Evolutionary conservation across 805 yeast genomes (phyloP).

Genomic region (Kuraishia ogatae): DNA sequence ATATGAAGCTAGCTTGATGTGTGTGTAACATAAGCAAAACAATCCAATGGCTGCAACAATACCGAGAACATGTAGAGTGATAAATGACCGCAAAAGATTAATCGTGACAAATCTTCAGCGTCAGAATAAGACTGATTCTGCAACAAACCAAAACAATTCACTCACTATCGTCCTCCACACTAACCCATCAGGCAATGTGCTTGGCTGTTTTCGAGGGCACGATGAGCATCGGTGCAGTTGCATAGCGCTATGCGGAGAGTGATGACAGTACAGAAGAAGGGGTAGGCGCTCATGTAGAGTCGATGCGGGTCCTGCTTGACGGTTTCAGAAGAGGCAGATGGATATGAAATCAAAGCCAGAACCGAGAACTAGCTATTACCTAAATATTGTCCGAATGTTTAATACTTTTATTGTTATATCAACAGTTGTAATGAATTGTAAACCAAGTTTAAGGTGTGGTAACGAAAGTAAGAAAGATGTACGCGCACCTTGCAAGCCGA

Average conservation of each 20-base stretch:
- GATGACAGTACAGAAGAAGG: neutral
- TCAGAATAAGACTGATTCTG: too few relatives aligned
- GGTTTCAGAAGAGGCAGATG: neutral
- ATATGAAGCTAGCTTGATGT: too few relatives aligned
- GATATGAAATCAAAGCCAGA: too few relatives aligned
- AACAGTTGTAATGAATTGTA: neutral
- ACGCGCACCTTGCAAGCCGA: neutral
- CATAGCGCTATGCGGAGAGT: neutral
- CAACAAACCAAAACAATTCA: too few relatives aligned
- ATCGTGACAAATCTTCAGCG: too few relatives aligned
- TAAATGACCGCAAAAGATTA: too few relatives aligned
- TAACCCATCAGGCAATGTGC: slow-evolving; percentile 11
- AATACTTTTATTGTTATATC: too few relatives aligned
- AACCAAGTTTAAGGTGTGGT: neutral
- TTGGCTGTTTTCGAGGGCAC: neutral
- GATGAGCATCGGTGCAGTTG: neutral
- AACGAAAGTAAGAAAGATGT: neutral
- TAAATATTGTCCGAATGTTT: too few relatives aligned
- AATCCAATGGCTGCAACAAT: too few relatives aligned
- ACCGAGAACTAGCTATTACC: too few relatives aligned
- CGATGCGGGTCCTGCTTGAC: neutral
- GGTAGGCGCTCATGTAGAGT: neutral
- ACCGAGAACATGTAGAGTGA: too few relatives aligned
- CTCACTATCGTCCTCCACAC: neutral
- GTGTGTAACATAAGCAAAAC: too few relatives aligned